phyloP scores from a whole-genome alignment of 768 basidiomycete species.

The Termitomyces sp. region DNA sequence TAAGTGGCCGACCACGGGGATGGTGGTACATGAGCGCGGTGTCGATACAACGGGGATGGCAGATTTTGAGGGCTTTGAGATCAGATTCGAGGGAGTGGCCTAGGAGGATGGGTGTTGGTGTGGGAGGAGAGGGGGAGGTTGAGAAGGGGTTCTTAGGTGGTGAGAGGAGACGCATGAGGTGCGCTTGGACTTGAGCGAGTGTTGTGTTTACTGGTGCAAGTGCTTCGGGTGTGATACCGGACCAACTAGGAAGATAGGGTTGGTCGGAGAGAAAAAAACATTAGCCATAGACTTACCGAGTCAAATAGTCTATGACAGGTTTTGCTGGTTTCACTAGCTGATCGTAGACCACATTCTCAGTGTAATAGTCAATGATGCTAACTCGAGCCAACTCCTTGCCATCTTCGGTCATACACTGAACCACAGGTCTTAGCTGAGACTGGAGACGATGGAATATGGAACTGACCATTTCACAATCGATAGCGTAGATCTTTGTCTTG shows the following conservation, averaged over 20 bases:
- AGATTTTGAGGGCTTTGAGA: slow-evolving; percentile 80
- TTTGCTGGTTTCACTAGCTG: slow-evolving; percentile 85
- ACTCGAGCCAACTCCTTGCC: slow-evolving; percentile 88
- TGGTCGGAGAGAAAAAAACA: not conserved
- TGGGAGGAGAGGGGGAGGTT: slow-evolving; percentile 24
- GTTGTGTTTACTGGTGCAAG: slow-evolving; percentile 73
- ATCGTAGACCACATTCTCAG: slow-evolving; percentile 78
- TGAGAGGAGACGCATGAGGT: slow-evolving; percentile 62
- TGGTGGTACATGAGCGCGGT: slow-evolving; percentile 90
- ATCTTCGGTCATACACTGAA: slow-evolving; percentile 82
- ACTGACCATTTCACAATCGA: slow-evolving; percentile 97
- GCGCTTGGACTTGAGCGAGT: slow-evolving; percentile 71
- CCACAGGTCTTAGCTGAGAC: not conserved
- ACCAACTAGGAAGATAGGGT: slow-evolving; percentile 55
- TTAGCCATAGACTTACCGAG: slow-evolving; percentile 47
- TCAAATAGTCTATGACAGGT: slow-evolving; percentile 89
- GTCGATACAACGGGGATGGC: slow-evolving; percentile 87
- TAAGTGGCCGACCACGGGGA: slow-evolving; percentile 88
- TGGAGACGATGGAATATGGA: not conserved
- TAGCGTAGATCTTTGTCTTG: slow-evolving; percentile 63
- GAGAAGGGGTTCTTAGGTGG: slow-evolving; percentile 46
- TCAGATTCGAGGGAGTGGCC: slow-evolving; percentile 98
- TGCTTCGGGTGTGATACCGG: slow-evolving; percentile 82
- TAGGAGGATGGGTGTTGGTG: slow-evolving; percentile 73
- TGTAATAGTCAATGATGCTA: slow-evolving; percentile 75